phyloP scores from a whole-genome alignment of 1,139 yeast genomes.

The Nadsonia starkeyi-henricii region DNA sequence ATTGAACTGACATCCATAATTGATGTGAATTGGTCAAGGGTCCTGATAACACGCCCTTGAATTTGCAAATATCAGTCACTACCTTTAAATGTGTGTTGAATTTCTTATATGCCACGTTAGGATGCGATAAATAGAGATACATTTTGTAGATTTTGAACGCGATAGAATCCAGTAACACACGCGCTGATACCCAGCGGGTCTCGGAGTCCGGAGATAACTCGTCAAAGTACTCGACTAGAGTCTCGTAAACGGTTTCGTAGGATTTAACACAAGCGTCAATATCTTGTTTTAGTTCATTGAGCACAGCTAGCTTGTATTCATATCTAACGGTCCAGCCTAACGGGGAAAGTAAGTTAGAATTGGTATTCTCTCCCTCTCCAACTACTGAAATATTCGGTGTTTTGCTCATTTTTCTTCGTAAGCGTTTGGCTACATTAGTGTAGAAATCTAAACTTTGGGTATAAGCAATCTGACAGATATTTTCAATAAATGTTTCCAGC shows the following conservation, averaged over 20 bases:
- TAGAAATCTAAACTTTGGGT: slow-evolving; percentile 32
- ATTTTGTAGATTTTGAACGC: slow-evolving; percentile 53
- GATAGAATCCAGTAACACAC: slow-evolving; percentile 42
- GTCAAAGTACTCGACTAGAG: slow-evolving; percentile 28
- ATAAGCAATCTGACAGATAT: slow-evolving; percentile 27
- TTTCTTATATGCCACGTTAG: slow-evolving; percentile 45
- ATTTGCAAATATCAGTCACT: slow-evolving; percentile 23
- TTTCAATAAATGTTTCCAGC: slow-evolving; percentile 26
- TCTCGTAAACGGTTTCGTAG: slow-evolving; percentile 38
- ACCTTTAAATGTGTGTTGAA: slow-evolving; percentile 49
- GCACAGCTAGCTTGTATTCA: slow-evolving; percentile 33
- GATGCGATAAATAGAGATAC: slow-evolving; percentile 46
- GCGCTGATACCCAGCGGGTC: slow-evolving; percentile 28
- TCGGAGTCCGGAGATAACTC: slow-evolving; percentile 12
- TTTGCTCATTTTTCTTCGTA: slow-evolving; percentile 22
- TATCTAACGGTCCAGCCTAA: slow-evolving; percentile 36
- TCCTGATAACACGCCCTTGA: slow-evolving; percentile 13
- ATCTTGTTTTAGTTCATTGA: slow-evolving; percentile 35
- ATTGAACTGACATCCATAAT: slow-evolving; percentile 29
- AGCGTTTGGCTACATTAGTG: slow-evolving; percentile 23
- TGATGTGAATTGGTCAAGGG: slow-evolving; percentile 18
- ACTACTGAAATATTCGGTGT: slow-evolving; percentile 6
- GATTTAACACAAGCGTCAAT: slow-evolving; percentile 32
- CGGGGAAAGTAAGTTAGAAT: not conserved
- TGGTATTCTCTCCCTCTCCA: not conserved